Evolutionary conservation across 1,284 basidiomycete genomes (phyloP).

Genomic region (Pseudozyma sp.): DNA sequence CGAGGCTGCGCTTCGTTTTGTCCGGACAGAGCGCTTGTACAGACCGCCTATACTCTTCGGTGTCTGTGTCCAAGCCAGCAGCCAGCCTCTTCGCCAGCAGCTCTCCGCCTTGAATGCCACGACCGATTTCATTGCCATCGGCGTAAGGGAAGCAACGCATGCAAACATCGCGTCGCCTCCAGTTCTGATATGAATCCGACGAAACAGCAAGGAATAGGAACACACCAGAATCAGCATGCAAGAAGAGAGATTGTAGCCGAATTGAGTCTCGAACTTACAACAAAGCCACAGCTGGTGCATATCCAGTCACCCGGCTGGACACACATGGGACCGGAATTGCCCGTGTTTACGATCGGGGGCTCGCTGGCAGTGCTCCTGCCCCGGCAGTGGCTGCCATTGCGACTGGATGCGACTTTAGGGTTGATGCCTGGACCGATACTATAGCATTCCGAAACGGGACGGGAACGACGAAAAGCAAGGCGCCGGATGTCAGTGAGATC

Average conservation of each 20-base stretch:
- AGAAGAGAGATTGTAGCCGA: neutral
- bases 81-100: slow-evolving; percentile 42
- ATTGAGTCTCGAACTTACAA: slow-evolving; percentile 27
- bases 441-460: neutral
- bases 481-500: neutral
- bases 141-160: slow-evolving; percentile 82
- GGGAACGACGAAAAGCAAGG: neutral
- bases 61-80: slow-evolving; percentile 37
- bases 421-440: slow-evolving; percentile 60
- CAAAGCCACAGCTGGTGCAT: slow-evolving; percentile 76
- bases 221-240: neutral
- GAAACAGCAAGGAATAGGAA: neutral
- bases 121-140: slow-evolving; percentile 50
- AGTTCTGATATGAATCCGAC: slow-evolving; percentile 70
- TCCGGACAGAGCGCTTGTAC: slow-evolving; percentile 36
- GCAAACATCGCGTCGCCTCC: slow-evolving; percentile 85
- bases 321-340: slow-evolving; percentile 84
- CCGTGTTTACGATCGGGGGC: slow-evolving; percentile 78
- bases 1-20: slow-evolving; percentile 12
- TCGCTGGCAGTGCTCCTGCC: slow-evolving; percentile 31
- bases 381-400: slow-evolving; percentile 15
- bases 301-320: slow-evolving; percentile 92
- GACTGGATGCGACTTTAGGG: slow-evolving; percentile 35
- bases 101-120: slow-evolving; percentile 40
- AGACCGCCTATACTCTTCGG: slow-evolving; percentile 38